Evolutionary conservation across 163 green algal genomes (phyloP).

Genomic region (Coccomyxa subellipsoidea): DNA sequence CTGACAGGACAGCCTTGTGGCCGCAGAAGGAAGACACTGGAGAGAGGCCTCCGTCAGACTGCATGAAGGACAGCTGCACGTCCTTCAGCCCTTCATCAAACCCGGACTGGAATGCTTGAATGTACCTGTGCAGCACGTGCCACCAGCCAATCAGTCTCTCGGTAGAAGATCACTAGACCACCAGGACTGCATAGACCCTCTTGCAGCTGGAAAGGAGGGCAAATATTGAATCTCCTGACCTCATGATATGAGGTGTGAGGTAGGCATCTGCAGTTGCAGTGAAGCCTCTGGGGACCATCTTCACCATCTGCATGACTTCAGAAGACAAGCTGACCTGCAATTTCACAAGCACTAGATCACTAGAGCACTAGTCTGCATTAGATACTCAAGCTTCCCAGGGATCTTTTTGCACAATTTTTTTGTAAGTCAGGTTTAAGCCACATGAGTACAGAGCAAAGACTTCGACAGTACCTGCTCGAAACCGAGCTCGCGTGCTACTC

Average conservation of each 20-base stretch:
- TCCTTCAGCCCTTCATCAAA: slow-evolving; percentile 81
- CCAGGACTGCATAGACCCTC: not conserved
- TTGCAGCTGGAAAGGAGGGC: not conserved
- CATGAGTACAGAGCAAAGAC: not conserved
- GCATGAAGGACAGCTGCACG: slow-evolving; percentile 94
- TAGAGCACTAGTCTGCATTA: no score
- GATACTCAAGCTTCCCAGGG: no score
- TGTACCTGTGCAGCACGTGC: slow-evolving; percentile 61
- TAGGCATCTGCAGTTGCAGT: slow-evolving; percentile 96
- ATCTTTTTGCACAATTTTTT: no score
- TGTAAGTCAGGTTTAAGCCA: no score
- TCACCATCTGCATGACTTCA: slow-evolving; percentile 92
- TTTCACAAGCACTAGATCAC: not conserved
- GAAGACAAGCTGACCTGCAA: slow-evolving; percentile 83
- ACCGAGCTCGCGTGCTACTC: slow-evolving; percentile 76
- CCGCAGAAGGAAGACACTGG: slow-evolving; percentile 79
- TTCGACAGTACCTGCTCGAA: slow-evolving; percentile 79
- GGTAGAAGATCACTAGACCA: not conserved
- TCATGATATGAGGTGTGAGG: slow-evolving; percentile 89
- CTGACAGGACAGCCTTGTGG: slow-evolving; percentile 95
- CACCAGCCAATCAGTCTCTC: not conserved
- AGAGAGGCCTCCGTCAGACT: slow-evolving; percentile 90
- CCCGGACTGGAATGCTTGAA: slow-evolving; percentile 80
- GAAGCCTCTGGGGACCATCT: slow-evolving; percentile 95
- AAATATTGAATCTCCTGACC: slow-evolving; percentile 27